Evolutionary conservation across 2,329 filamentous ascomycete species (phyloP).

Genomic region (Dothideomycetes sp.): DNA sequence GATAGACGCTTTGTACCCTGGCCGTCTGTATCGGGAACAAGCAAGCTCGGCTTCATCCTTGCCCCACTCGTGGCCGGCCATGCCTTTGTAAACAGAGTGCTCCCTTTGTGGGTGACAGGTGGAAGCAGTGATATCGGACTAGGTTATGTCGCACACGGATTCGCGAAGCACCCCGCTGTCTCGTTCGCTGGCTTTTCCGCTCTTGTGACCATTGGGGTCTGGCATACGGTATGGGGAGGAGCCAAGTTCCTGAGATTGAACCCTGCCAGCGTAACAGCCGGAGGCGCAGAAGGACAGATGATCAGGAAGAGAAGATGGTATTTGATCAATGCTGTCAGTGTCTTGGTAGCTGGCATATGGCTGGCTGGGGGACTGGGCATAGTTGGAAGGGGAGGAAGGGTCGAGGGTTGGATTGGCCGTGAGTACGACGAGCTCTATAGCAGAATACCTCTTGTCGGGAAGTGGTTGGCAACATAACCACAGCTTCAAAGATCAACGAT

Average conservation of each 20-base stretch:
- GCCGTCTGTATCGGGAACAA: slow-evolving; percentile 62
- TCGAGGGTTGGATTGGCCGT: slow-evolving; percentile 67
- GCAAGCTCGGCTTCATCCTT: slow-evolving; percentile 61
- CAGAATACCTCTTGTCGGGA: slow-evolving; percentile 45
- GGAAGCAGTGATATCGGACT: slow-evolving; percentile 79
- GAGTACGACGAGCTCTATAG: slow-evolving; percentile 67
- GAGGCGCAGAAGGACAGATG: slow-evolving; percentile 38
- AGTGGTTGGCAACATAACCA: slow-evolving; percentile 38
- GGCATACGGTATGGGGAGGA: slow-evolving; percentile 75
- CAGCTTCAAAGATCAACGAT: too few species aligned
- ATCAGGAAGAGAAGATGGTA: slow-evolving; percentile 58
- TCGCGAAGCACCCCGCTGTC: slow-evolving; percentile 56
- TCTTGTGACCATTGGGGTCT: slow-evolving; percentile 56
- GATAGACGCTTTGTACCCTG: slow-evolving; percentile 45
- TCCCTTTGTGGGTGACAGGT: slow-evolving; percentile 68
- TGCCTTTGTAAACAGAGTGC: slow-evolving; percentile 60
- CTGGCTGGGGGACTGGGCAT: slow-evolving; percentile 69
- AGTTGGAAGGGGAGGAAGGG: slow-evolving; percentile 59
- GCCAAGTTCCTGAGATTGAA: slow-evolving; percentile 68
- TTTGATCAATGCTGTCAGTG: slow-evolving; percentile 54
- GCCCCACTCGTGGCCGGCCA: slow-evolving; percentile 58
- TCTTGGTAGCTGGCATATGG: slow-evolving; percentile 57
- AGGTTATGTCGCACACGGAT: slow-evolving; percentile 75
- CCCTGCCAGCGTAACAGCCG: slow-evolving; percentile 42
- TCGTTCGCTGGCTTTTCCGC: slow-evolving; percentile 60